Conservation (phyloP, 2,329 filamentous ascomycete species). For the Colletotrichum paranaense region DNA sequence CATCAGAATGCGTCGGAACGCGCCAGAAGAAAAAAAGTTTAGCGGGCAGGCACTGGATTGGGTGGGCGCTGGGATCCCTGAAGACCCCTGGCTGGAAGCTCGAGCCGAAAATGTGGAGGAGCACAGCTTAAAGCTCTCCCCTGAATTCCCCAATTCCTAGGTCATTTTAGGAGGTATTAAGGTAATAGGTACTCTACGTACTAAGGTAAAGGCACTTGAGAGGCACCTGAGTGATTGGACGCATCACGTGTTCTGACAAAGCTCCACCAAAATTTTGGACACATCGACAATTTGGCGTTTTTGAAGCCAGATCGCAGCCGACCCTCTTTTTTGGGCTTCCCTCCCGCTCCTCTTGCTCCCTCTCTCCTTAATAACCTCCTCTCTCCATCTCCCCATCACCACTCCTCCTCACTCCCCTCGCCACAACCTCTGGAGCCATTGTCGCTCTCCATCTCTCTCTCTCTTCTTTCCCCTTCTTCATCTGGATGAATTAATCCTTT, state of each 20-base stretch:
- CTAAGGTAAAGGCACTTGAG: not conserved
- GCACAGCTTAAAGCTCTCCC: not conserved
- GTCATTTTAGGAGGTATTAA: not conserved
- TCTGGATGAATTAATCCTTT: constrained; percentile 49
- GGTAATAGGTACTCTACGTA: not conserved
- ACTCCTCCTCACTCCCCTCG: constrained; percentile 43
- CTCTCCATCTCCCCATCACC: constrained; percentile 40
- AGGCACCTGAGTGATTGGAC: not conserved
- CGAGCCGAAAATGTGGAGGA: constrained; percentile 4
- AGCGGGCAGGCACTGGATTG: constrained; percentile 28
- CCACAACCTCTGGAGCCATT: constrained; percentile 45
- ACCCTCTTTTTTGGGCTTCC: constrained; percentile 32
- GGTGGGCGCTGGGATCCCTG: not conserved
- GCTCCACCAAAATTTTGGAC: constrained; percentile 53
- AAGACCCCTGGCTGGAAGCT: constrained; percentile 23
- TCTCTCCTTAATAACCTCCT: constrained; percentile 48
- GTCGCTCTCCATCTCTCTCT: constrained; percentile 41
- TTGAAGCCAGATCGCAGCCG: constrained; percentile 56
- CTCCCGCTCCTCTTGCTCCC: constrained; percentile 42
- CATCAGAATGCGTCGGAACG: constrained; percentile 32
- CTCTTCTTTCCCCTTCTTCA: constrained; percentile 43
- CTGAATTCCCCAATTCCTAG: not conserved
- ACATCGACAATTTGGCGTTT: constrained; percentile 55
- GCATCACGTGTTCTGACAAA: constrained; percentile 44
- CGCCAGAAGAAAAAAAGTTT: constrained; percentile 21